phyloP scores from a whole-genome alignment of 257 asterid genomes.

The Linaria vulgaris region DNA sequence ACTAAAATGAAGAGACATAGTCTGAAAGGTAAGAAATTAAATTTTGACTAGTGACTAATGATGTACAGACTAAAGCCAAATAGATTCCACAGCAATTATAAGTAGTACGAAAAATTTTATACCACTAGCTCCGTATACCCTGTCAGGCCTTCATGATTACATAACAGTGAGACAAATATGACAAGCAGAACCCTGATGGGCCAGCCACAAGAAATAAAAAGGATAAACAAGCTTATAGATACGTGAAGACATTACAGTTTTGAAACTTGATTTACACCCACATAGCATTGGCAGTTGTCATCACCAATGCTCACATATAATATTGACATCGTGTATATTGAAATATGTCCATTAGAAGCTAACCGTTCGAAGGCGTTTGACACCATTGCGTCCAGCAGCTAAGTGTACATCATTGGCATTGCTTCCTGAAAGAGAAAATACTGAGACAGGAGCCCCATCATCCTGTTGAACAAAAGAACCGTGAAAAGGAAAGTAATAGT shows the following conservation, averaged over 20 bases:
- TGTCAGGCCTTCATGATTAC: too few species aligned
- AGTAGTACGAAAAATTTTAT: too few species aligned
- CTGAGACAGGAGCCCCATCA: conserved; percentile 93
- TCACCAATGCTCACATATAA: background rate
- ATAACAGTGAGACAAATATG: background rate
- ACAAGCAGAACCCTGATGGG: conserved; percentile 13
- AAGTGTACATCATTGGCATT: conserved; percentile 83
- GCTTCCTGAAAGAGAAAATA: conserved; percentile 91
- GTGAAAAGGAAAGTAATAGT: conserved; percentile 7
- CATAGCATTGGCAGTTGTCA: conserved; percentile 20
- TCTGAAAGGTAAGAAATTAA: too few species aligned
- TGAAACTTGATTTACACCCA: conserved; percentile 22
- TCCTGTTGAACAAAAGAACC: conserved; percentile 50
- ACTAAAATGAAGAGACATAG: too few species aligned
- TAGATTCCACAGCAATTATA: background rate
- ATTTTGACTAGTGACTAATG: too few species aligned
- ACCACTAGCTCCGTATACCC: too few species aligned
- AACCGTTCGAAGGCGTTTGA: conserved; percentile 96
- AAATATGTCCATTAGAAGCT: conserved; percentile 32
- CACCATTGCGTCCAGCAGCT: conserved; percentile 98
- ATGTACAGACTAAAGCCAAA: too few species aligned
- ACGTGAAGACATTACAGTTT: conserved; percentile 2
- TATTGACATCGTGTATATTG: conserved; percentile 18
- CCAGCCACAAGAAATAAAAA: conserved; percentile 10
- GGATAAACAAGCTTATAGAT: background rate